These are phyloP conservation scores for Diutina mesorugosa DNA, from an alignment of 1,139 yeast genomes.

Conservation along the genomic window DNA sequence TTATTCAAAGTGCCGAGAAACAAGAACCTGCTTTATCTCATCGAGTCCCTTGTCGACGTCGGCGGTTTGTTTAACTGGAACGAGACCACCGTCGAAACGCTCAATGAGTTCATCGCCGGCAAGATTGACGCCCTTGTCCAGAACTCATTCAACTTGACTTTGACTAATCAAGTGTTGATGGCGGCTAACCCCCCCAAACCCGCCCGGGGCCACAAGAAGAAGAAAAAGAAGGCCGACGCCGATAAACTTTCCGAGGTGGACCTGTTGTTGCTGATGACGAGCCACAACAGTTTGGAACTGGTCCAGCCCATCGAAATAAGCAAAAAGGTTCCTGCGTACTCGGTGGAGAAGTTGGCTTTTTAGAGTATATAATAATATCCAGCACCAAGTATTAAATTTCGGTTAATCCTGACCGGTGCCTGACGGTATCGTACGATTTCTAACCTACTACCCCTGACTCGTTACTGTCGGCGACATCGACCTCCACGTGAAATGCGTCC, in stretches of 20 bases:
- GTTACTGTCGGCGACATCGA: no score
- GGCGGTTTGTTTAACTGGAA: constrained; percentile 63
- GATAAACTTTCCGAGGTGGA: background rate
- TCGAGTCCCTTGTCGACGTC: constrained; percentile 56
- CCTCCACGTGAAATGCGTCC: no score
- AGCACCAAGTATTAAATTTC: background rate
- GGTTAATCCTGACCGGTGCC: background rate
- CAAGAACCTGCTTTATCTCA: constrained; percentile 38
- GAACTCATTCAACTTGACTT: constrained; percentile 41
- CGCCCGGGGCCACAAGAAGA: constrained; percentile 10
- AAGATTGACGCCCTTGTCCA: constrained; percentile 38
- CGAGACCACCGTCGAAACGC: constrained; percentile 28
- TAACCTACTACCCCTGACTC: background rate
- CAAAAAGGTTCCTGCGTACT: background rate
- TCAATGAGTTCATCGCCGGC: constrained; percentile 30
- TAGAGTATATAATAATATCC: background rate
- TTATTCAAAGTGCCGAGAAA: background rate
- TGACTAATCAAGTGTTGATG: constrained; percentile 38
- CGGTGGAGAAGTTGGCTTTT: constrained; percentile 1
- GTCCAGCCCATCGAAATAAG: background rate
- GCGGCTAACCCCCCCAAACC: constrained; percentile 11
- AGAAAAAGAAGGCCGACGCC: constrained; percentile 9
- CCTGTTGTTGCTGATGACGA: background rate
- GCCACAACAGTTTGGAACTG: background rate
- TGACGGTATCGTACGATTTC: background rate